Percentiles rank a stretch among this genome's conserved stretches.
Conservation (phyloP, 129 eudicot species). For the Pseudognaphalium luteoalbum region DNA sequence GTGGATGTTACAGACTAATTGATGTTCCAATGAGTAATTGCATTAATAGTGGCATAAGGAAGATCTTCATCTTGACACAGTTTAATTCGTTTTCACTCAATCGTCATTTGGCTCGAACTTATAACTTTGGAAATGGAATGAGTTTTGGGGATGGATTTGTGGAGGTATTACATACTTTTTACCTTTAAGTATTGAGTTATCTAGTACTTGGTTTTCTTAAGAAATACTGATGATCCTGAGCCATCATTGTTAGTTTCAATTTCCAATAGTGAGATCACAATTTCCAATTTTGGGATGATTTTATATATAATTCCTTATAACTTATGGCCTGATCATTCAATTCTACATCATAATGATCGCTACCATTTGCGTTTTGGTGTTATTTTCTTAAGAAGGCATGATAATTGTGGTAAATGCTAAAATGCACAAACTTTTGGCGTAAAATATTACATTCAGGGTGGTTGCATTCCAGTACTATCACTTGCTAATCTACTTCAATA, state of each 20-base stretch:
- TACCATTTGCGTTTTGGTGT: background rate
- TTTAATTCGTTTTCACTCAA: constrained; percentile 89
- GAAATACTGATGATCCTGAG: background rate
- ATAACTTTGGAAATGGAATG: constrained; percentile 81
- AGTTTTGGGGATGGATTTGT: constrained; percentile 86
- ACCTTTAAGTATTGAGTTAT: too few species aligned
- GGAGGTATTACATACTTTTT: constrained; percentile 48
- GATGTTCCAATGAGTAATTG: constrained; percentile 98
- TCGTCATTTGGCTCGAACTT: constrained; percentile 74
- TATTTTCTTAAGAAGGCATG: background rate
- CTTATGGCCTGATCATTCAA: too few species aligned
- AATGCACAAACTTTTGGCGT: background rate
- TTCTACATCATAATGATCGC: background rate
- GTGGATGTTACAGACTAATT: constrained; percentile 86
- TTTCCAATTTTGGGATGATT: constrained; percentile 2
- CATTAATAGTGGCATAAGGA: constrained; percentile 90
- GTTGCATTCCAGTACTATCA: too few species aligned
- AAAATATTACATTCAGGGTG: background rate
- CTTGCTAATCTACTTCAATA: too few species aligned
- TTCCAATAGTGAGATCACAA: background rate
- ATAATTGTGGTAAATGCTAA: background rate
- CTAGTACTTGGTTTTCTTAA: background rate
- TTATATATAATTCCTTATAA: background rate
- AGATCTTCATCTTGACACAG: constrained; percentile 83
- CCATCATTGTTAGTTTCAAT: background rate